Evolutionary conservation across 495 filamentous ascomycete genomes (phyloP).

Genomic region (Lophium mytilinum): DNA sequence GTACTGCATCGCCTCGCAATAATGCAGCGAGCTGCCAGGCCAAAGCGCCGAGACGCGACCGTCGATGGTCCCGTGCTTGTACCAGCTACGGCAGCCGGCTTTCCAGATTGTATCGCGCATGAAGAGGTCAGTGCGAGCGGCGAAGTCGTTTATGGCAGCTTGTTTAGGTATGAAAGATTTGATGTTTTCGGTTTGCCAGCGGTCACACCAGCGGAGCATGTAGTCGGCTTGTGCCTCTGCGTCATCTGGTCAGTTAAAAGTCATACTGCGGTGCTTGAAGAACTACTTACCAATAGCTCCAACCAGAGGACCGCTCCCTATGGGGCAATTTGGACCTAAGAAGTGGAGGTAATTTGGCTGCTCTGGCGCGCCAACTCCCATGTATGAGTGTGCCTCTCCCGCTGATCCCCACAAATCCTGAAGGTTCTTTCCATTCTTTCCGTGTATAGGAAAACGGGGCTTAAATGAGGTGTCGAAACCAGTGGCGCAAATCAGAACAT

Average conservation of each 20-base stretch:
- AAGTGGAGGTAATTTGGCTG: slow-evolving; percentile 8
- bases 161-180: slow-evolving; percentile 23
- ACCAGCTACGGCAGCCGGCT: slow-evolving; percentile 41
- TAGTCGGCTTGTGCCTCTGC: neutral
- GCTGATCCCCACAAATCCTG: neutral
- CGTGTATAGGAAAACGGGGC: slow-evolving; percentile 39
- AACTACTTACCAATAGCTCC: slow-evolving; percentile 28
- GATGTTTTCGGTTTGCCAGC: neutral
- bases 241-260: slow-evolving; percentile 30
- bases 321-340: slow-evolving; percentile 28
- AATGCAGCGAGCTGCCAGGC: slow-evolving; percentile 5
- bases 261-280: slow-evolving; percentile 40
- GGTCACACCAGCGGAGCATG: neutral
- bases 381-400: neutral
- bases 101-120: slow-evolving; percentile 38
- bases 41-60: slow-evolving; percentile 7
- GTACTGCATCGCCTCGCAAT: slow-evolving; percentile 13
- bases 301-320: slow-evolving; percentile 28
- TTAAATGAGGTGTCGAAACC: slow-evolving; percentile 40
- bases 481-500: slow-evolving; percentile 35
- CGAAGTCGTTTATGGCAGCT: slow-evolving; percentile 37
- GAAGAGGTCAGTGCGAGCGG: slow-evolving; percentile 37
- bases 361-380: neutral
- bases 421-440: slow-evolving; percentile 20
- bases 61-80: slow-evolving; percentile 29